These are phyloP conservation scores for Rosa lucieae DNA, from an alignment of 306 rosid genomes.

Conservation along the genomic window DNA sequence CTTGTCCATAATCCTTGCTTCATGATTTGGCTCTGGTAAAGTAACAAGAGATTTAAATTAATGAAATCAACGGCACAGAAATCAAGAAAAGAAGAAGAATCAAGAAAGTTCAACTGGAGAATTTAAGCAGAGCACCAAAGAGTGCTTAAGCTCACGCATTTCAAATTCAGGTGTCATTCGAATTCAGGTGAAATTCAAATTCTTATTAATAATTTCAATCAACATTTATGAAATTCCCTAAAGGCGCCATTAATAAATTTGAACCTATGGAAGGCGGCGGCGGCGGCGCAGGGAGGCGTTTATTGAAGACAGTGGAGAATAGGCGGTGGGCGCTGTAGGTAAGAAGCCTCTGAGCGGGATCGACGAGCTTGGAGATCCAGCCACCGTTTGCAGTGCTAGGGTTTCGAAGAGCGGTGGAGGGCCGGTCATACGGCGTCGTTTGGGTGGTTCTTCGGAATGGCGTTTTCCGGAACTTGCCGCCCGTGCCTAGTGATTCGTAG, in stretches of 20 bases:
- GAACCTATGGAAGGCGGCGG: constrained; percentile 30
- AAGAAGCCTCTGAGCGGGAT: constrained; percentile 89
- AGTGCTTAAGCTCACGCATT: not conserved
- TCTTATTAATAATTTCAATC: not conserved
- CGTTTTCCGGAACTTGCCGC: constrained; percentile 83
- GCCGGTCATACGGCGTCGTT: constrained; percentile 86
- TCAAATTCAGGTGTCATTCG: not conserved
- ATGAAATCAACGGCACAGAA: too few relatives aligned
- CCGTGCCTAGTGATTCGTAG: constrained; percentile 58
- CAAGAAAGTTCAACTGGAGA: too few relatives aligned
- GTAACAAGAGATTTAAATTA: not conserved
- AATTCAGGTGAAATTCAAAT: not conserved
- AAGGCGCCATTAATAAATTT: not conserved
- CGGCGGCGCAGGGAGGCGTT: constrained; percentile 72
- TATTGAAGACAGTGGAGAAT: constrained; percentile 72
- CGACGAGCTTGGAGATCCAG: constrained; percentile 84
- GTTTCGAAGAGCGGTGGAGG: constrained; percentile 53
- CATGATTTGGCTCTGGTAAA: constrained; percentile 47
- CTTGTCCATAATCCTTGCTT: constrained; percentile 31
- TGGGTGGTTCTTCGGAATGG: constrained; percentile 51
- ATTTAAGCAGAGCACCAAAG: too few relatives aligned
- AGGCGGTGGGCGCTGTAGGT: constrained; percentile 57
- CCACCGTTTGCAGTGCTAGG: constrained; percentile 41
- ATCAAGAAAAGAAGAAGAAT: too few relatives aligned
- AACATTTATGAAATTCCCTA: not conserved